Conservation (phyloP, 2,329 filamentous ascomycete species). For the Aureobasidium uvarum region DNA sequence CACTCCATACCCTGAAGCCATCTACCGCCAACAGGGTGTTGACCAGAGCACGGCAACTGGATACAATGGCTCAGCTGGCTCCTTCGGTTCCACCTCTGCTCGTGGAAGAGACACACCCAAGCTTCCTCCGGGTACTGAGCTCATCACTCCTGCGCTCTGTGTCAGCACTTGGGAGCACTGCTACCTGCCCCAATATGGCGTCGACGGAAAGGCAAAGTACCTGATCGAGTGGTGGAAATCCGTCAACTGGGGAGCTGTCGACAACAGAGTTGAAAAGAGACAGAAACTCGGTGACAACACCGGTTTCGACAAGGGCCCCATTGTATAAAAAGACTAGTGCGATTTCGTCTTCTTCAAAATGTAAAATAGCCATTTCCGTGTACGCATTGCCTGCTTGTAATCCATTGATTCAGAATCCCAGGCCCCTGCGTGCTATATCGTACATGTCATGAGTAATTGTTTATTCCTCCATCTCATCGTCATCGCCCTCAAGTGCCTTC, state of each 20-base stretch:
- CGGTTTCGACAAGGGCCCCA: neutral
- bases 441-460: conserved; percentile 25
- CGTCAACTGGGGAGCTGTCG: conserved; percentile 80
- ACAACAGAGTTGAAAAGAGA: conserved; percentile 5
- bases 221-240: conserved; percentile 81
- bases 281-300: neutral
- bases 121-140: conserved; percentile 63
- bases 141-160: conserved; percentile 76
- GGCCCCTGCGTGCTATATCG: conserved; percentile 22
- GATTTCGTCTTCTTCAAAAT: conserved; percentile 4
- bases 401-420: neutral
- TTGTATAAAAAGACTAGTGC: neutral
- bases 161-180: conserved; percentile 97
- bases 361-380: conserved; percentile 23
- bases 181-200: conserved; percentile 79
- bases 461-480: conserved; percentile 89
- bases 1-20: conserved; percentile 79
- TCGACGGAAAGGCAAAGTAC: conserved; percentile 71
- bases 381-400: conserved; percentile 19
- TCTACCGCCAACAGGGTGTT: conserved; percentile 67
- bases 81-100: conserved; percentile 40
- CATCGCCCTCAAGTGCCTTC: conserved; percentile 82
- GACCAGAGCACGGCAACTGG: conserved; percentile 60
- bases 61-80: conserved; percentile 42
- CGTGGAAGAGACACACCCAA: conserved; percentile 37